Evolutionary conservation across 139 green algal genomes (phyloP), one percentile per base, ranked within the genome.

Genomic region (Mychonastes homosphaera): DNA sequence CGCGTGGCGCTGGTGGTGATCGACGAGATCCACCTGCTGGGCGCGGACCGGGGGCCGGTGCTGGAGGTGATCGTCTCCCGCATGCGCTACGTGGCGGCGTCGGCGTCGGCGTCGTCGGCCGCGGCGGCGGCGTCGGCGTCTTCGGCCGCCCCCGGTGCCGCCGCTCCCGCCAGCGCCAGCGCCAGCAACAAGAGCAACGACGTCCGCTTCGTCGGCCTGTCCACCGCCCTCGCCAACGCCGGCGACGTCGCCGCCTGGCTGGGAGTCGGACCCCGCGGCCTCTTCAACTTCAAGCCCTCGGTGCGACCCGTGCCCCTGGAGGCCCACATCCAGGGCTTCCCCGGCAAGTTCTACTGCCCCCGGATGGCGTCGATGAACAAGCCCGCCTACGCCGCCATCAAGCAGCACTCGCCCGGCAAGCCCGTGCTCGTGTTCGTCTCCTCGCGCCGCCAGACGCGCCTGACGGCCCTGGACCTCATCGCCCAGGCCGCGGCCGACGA

Each of bases 351-450:
- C 74, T 96, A 96, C 79, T 95, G 86, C 75, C 91, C 92, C 13
- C 81, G 92, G 51, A 97, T 98, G 92, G 84, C 85, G 18, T 86
- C 86, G 30, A 98, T 98, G 92, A 98, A 98, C 77, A 97, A 97
- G 72, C 92, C 92, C 2, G 64, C 79, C 2, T 98, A 98, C 58
- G 87, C 86, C 1, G 91, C 92, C 51, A 98, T 98, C 47, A 51
- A 79, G 72, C 81, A 82, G 30, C 84, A 98, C 78, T 90, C 79
- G 1, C 92, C 88, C 27, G 59, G 64, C 53, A 97, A 97, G 75
- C 92, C 92, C 5, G 85, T 95, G 68, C 78, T 96, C n/a, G 77
- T 94, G 6, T 94, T 94, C 52, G 88, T 97, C 32, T 87, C 82
- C 6, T 87, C 70, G 9, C 64, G 90, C 3, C 73, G 90, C 4